Conservation (phyloP, 2,329 filamentous ascomycete genomes). For the Bretziella fagacearum region DNA sequence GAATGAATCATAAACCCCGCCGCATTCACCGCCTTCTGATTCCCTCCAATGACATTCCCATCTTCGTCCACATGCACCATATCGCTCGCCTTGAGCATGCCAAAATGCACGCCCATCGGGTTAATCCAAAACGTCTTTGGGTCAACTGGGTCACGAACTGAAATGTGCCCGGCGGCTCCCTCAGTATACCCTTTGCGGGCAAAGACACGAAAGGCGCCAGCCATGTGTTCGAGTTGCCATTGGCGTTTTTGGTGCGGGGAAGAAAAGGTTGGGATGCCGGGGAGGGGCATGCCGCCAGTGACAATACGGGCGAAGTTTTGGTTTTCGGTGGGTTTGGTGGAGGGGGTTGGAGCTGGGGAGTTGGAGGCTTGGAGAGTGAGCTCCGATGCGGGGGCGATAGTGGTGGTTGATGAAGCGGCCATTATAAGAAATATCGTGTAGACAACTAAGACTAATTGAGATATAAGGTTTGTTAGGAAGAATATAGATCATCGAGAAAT, state of each 20-base stretch:
- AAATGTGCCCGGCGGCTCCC: conserved; percentile 48
- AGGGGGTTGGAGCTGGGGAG: neutral
- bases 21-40: conserved; percentile 36
- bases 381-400: neutral
- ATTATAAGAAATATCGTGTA: too few species aligned
- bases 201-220: conserved; percentile 31
- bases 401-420: conserved; percentile 5
- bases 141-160: conserved; percentile 43
- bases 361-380: neutral
- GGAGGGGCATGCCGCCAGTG: conserved; percentile 10
- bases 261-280: conserved; percentile 8
- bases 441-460: too few species aligned
- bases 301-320: conserved; percentile 11
- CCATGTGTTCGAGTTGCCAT: conserved; percentile 28
- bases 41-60: conserved; percentile 43
- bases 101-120: conserved; percentile 44
- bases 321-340: neutral
- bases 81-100: conserved; percentile 40
- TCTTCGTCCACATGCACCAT: conserved; percentile 44
- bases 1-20: conserved; percentile 47
- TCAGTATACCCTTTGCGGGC: conserved; percentile 34
- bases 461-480: too few species aligned
- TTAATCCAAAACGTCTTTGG: conserved; percentile 49
- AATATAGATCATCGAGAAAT: too few species aligned
- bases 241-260: conserved; percentile 19